A percentile compares a stretch with the other conserved stretches of the same genome.
These are phyloP conservation scores for Fusarium duplospermum DNA, from an alignment of 2,329 filamentous ascomycete species.

Conservation along the genomic window DNA sequence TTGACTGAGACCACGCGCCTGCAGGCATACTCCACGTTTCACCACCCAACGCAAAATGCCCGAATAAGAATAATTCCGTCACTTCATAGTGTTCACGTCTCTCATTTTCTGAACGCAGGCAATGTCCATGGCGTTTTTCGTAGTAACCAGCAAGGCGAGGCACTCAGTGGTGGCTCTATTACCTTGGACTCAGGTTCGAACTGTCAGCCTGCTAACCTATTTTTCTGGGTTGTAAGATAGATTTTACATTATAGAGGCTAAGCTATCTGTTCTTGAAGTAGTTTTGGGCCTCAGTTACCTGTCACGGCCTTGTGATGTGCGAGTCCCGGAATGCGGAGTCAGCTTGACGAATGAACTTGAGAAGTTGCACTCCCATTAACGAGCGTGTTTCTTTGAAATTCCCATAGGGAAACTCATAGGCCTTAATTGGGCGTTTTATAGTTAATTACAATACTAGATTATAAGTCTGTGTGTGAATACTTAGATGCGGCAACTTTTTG, in stretches of 20 bases:
- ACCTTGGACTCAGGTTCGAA: not conserved
- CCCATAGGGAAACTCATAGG: not conserved
- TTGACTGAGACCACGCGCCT: not conserved
- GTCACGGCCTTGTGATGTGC: not conserved
- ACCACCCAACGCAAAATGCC: not conserved
- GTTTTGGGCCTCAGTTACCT: not conserved
- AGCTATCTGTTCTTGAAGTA: accelerated
- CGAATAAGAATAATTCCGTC: not conserved
- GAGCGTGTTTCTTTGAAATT: too few species aligned
- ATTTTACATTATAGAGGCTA: accelerated
- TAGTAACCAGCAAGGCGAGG: not conserved
- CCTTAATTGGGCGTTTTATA: not conserved
- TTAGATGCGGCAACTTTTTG: too few species aligned
- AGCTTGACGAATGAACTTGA: not conserved
- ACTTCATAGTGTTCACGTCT: not conserved
- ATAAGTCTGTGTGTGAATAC: not conserved
- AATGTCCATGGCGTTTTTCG: not conserved
- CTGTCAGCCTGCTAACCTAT: not conserved
- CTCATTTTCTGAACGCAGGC: not conserved
- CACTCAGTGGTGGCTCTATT: not conserved
- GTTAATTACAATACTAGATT: not conserved
- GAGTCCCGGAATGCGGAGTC: not conserved
- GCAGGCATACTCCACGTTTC: not conserved
- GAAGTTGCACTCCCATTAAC: not conserved
- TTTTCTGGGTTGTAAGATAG: not conserved